Conservation (phyloP, 1,284 basidiomycete species). For the Apiotrichum mycotoxinovorans region DNA sequence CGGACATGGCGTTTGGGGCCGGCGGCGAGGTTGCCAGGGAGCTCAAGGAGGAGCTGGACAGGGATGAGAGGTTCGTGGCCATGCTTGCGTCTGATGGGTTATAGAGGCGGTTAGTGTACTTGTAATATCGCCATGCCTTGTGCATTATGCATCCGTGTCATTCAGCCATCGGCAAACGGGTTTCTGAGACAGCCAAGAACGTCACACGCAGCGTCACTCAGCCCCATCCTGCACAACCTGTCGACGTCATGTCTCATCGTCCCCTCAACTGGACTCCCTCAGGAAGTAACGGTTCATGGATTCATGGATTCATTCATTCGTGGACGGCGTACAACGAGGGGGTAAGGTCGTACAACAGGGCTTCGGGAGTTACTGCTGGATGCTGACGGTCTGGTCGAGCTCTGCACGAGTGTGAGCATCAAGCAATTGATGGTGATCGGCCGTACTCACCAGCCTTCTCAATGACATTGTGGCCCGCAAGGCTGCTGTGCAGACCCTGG, state of each 20-base stretch:
- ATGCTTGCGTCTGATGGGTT: background rate
- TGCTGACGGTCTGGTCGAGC: conserved; percentile 23
- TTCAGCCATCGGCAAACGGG: too few relatives aligned
- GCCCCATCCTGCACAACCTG: too few relatives aligned
- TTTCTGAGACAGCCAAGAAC: too few relatives aligned
- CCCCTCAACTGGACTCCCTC: too few relatives aligned
- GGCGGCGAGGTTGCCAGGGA: conserved; percentile 23
- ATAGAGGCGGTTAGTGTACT: background rate
- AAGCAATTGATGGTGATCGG: too few relatives aligned
- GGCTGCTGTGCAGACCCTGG: conserved; percentile 23
- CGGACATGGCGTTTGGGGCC: conserved; percentile 41
- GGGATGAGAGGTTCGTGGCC: background rate
- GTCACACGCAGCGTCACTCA: background rate
- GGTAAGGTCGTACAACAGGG: background rate
- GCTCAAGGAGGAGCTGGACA: background rate
- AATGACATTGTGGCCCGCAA: conserved; percentile 29
- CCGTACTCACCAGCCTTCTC: conserved; percentile 41
- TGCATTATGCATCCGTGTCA: too few relatives aligned
- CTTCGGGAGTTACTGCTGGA: background rate
- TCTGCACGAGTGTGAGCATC: too few relatives aligned
- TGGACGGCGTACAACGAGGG: background rate
- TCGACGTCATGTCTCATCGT: too few relatives aligned
- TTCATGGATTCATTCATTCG: background rate
- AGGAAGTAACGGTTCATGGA: background rate
- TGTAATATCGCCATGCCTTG: too few relatives aligned